Percentiles rank a stretch among this genome's conserved stretches.
Conservation (phyloP, 495 filamentous ascomycete species). For the Viridothelium virens region DNA sequence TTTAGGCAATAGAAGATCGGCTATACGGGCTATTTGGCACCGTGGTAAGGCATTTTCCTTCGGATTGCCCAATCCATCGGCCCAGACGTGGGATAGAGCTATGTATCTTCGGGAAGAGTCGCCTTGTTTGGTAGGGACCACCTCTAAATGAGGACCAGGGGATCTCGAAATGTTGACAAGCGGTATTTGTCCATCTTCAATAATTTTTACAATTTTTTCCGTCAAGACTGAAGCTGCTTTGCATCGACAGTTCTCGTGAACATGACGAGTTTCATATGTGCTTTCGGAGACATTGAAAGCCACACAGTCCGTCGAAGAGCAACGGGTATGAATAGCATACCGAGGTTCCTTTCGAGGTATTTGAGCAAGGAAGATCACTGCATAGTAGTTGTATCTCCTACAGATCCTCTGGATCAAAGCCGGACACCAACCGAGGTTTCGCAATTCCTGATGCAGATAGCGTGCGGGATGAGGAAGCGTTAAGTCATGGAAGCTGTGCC, state of each 20-base stretch:
- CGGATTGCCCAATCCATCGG: constrained; percentile 7
- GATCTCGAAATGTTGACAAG: neutral
- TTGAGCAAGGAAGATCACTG: constrained; percentile 1
- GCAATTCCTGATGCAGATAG: neutral
- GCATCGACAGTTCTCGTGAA: neutral
- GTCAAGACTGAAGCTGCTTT: neutral
- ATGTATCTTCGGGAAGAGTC: neutral
- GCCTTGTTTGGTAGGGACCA: neutral
- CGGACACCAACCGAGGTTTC: neutral
- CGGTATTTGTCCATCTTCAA: constrained; percentile 2
- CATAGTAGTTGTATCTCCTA: neutral
- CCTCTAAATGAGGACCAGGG: neutral
- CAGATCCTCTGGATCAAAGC: constrained; percentile 3
- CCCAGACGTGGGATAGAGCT: constrained; percentile 3
- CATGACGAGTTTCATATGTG: neutral
- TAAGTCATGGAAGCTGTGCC: neutral
- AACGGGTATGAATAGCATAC: neutral
- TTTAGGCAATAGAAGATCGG: neutral
- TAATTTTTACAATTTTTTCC: neutral
- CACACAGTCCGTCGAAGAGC: neutral
- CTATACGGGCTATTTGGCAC: neutral
- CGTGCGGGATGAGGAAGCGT: neutral
- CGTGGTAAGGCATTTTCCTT: neutral
- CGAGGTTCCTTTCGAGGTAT: neutral
- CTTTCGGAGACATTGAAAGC: constrained; percentile 3